Conservation (phyloP, 352 stramenopile species). For the Pythium plurisporium region DNA sequence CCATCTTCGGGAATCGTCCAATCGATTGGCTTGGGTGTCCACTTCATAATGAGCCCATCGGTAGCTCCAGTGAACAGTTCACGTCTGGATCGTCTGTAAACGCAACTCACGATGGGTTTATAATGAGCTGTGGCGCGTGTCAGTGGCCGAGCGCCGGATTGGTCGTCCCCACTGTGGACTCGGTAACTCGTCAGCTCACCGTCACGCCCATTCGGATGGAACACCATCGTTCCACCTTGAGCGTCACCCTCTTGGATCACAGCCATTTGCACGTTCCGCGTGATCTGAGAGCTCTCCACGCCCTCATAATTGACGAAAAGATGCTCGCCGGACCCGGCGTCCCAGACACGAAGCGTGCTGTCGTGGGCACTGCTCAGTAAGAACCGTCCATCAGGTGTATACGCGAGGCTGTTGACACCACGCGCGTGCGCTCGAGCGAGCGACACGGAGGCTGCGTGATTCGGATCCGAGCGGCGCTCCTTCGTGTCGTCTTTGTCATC, state of each 20-base stretch:
- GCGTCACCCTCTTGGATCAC: conserved; percentile 53
- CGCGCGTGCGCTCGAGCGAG: conserved; percentile 41
- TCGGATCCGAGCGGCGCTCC: conserved; percentile 47
- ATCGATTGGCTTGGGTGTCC: conserved; percentile 32
- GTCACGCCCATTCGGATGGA: conserved; percentile 51
- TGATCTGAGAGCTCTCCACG: conserved; percentile 25
- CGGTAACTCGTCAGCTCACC: conserved; percentile 46
- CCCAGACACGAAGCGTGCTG: conserved; percentile 62
- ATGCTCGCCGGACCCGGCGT: conserved; percentile 49
- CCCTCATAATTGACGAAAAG: conserved; percentile 69
- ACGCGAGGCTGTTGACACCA: conserved; percentile 56
- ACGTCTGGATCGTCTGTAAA: conserved; percentile 46
- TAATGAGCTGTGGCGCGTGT: conserved; percentile 49
- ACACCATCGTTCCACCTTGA: conserved; percentile 46
- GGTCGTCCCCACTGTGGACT: conserved; percentile 44
- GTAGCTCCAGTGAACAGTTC: conserved; percentile 59
- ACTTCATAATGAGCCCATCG: conserved; percentile 73
- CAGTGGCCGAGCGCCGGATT: conserved; percentile 12
- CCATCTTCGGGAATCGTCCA: conserved; percentile 14
- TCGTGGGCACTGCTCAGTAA: conserved; percentile 59
- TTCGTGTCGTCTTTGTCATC: conserved; percentile 8
- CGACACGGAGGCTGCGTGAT: conserved; percentile 46
- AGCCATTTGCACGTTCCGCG: conserved; percentile 49
- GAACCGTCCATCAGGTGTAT: conserved; percentile 60
- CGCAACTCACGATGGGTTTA: conserved; percentile 47